Conservation (phyloP, 768 basidiomycete species). For the Exsudoporus frostii region DNA sequence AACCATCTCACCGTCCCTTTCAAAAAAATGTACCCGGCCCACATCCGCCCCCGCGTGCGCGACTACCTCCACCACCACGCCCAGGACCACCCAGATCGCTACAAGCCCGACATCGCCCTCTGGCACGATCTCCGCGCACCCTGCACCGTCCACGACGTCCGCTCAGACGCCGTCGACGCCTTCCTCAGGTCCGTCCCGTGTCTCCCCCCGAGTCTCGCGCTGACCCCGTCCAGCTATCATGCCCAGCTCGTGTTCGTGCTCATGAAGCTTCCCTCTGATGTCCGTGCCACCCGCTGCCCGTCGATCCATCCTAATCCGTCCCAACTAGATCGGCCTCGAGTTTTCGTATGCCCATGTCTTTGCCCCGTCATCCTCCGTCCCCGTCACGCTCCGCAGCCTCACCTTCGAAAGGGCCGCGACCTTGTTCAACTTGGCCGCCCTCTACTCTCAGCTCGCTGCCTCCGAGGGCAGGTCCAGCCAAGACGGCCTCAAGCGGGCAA, state of each 20-base stretch:
- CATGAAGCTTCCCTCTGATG: slow-evolving; percentile 83
- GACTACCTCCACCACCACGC: slow-evolving; percentile 66
- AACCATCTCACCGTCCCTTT: slow-evolving; percentile 74
- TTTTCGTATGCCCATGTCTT: slow-evolving; percentile 77
- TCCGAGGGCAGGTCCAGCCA: slow-evolving; percentile 63
- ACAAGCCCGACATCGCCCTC: slow-evolving; percentile 67
- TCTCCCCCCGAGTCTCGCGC: background rate
- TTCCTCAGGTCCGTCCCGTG: slow-evolving; percentile 53
- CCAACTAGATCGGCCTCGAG: slow-evolving; percentile 59
- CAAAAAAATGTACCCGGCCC: slow-evolving; percentile 62
- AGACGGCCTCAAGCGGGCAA: slow-evolving; percentile 85
- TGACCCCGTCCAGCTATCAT: slow-evolving; percentile 64
- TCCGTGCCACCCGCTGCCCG: slow-evolving; percentile 28
- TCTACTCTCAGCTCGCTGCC: slow-evolving; percentile 79
- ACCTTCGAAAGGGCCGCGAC: slow-evolving; percentile 76
- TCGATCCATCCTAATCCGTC: slow-evolving; percentile 10
- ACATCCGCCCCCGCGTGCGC: slow-evolving; percentile 53
- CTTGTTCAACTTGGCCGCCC: slow-evolving; percentile 81
- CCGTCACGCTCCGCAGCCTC: slow-evolving; percentile 69
- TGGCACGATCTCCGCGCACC: slow-evolving; percentile 68
- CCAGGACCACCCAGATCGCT: slow-evolving; percentile 80
- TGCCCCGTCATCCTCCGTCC: slow-evolving; percentile 43
- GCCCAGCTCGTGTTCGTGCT: slow-evolving; percentile 83
- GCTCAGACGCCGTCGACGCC: slow-evolving; percentile 48
- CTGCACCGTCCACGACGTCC: slow-evolving; percentile 54